These are phyloP conservation scores for Tardiomyces blankii DNA, from an alignment of 1,139 yeast species.

Conservation along the genomic window DNA sequence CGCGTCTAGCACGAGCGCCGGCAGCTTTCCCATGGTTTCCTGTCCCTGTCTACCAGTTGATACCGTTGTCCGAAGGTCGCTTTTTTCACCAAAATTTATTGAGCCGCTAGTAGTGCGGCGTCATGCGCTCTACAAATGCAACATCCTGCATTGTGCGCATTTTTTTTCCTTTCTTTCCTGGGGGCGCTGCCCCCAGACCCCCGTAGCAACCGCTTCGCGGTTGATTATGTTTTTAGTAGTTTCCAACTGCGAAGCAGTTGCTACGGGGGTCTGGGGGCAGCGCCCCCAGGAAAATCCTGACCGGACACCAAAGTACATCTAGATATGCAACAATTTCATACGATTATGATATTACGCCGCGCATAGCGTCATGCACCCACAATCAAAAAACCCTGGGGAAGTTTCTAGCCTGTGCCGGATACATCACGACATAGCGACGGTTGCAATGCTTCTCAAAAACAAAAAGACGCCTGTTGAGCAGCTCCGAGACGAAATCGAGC, in stretches of 20 bases:
- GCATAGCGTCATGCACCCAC: no score
- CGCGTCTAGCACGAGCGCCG: slow-evolving; percentile 71
- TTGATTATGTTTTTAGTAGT: no score
- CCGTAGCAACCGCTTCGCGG: no score
- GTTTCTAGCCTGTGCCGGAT: background rate
- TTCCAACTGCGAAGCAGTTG: no score
- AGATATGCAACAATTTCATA: no score
- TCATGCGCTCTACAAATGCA: background rate
- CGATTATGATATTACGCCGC: no score
- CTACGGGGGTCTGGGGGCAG: no score
- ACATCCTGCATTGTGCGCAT: background rate
- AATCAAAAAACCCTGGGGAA: background rate
- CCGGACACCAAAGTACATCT: no score
- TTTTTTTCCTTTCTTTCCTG: no score
- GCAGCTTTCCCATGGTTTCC: slow-evolving; percentile 5
- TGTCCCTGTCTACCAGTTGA: background rate
- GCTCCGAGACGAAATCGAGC: slow-evolving; percentile 8
- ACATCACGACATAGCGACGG: background rate
- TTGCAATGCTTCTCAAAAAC: background rate
- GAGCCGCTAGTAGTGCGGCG: background rate
- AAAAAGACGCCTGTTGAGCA: slow-evolving; percentile 4
- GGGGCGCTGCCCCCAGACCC: no score
- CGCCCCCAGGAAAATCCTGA: no score
- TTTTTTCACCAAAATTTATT: slow-evolving; percentile 2
- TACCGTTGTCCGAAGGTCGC: background rate